Evolutionary conservation across 1,284 basidiomycete species (phyloP).

Genomic region (Puccinia coronata): DNA sequence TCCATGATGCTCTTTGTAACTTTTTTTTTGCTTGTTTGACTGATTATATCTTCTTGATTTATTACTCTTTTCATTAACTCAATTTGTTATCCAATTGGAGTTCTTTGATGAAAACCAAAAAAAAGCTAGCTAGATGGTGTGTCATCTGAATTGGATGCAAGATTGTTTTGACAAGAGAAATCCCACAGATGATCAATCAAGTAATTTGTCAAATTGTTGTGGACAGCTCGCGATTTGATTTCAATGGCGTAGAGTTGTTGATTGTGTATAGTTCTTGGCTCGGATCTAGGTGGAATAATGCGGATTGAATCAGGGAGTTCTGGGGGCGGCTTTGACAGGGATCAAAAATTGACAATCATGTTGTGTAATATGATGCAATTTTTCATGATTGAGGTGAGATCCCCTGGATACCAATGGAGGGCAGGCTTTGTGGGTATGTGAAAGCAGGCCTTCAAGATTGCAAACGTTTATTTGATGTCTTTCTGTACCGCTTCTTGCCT

Average conservation of each 20-base stretch:
- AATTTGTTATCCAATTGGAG: no score
- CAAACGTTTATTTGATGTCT: not conserved
- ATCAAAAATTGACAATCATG: not conserved
- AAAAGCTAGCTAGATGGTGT: not conserved
- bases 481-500: not conserved
- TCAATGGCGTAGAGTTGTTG: not conserved
- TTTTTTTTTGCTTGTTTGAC: no score
- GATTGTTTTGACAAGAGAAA: no score
- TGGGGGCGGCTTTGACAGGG: not conserved
- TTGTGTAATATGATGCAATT: conserved; percentile 18
- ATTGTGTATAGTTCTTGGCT: not conserved
- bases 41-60: no score
- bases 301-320: not conserved
- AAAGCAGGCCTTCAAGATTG: not conserved
- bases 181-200: not conserved
- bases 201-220: not conserved
- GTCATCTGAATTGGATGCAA: no score
- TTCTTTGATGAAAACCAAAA: not conserved
- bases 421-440: not conserved
- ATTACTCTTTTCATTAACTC: no score
- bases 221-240: not conserved
- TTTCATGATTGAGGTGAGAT: conserved; percentile 1
- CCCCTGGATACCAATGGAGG: not conserved
- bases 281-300: not conserved
- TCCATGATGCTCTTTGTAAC: no score